Conservation (phyloP, 2,329 filamentous ascomycete species). For the Nigrospora oryzae region DNA sequence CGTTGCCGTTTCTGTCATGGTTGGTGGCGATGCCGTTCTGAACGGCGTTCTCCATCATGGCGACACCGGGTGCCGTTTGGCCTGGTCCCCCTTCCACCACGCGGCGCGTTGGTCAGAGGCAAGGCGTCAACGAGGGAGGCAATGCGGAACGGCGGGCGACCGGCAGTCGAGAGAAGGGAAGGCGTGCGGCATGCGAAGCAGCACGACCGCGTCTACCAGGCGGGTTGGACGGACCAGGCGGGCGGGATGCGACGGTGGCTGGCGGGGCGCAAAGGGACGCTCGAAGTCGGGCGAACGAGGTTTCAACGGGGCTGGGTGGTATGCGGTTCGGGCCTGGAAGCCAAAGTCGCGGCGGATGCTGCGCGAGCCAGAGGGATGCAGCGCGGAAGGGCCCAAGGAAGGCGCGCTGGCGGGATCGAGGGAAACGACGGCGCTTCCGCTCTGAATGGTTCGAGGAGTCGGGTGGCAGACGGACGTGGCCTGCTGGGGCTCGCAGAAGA, state of each 20-base stretch:
- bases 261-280: neutral
- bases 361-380: neutral
- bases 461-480: neutral
- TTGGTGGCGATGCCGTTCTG: constrained; percentile 45
- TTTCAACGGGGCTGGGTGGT: no score
- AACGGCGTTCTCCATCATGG: constrained; percentile 48
- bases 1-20: constrained; percentile 45
- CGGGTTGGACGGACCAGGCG: neutral
- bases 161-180: neutral
- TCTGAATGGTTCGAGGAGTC: neutral
- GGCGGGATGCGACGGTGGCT: neutral
- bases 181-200: neutral
- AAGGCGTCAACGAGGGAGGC: constrained; percentile 8
- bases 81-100: constrained; percentile 23
- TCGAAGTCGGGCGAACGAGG: no score
- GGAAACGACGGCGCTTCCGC: neutral
- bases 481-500: neutral
- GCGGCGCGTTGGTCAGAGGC: constrained; percentile 15
- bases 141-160: neutral
- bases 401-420: neutral
- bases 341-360: no score
- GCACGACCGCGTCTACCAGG: neutral
- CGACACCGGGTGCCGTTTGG: constrained; percentile 37
- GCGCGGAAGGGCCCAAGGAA: neutral
- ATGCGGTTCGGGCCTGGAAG: no score